Conservation (phyloP, 768 basidiomycete species). For the Lentinula detonsa region DNA sequence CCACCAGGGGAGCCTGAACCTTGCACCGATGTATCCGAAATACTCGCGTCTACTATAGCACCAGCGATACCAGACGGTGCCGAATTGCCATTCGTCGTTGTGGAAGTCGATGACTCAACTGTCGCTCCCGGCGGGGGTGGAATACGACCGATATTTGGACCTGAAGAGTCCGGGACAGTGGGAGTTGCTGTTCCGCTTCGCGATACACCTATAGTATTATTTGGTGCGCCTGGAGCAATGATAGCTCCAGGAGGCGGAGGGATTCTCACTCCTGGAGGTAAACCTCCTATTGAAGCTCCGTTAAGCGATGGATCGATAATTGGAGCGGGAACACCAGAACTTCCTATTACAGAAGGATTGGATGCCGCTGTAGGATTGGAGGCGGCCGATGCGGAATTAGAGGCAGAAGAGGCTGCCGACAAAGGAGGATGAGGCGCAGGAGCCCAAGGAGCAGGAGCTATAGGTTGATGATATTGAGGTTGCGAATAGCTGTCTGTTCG, state of each 20-base stretch:
- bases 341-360: neutral
- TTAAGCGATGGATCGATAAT: neutral
- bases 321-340: neutral
- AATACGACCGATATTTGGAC: neutral
- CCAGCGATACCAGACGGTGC: neutral
- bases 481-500: neutral
- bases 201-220: neutral
- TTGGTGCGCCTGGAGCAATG: constrained; percentile 6
- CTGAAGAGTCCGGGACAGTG: neutral
- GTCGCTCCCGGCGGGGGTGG: constrained; percentile 15
- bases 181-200: neutral
- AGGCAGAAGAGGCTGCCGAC: neutral
- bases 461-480: constrained; percentile 3
- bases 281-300: neutral
- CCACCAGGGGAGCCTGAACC: neutral
- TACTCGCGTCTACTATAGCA: neutral
- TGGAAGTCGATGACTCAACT: constrained; percentile 1
- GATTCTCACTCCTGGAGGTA: constrained; percentile 6
- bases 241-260: constrained; percentile 16
- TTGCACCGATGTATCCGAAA: neutral
- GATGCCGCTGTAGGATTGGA: neutral
- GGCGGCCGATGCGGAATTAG: neutral
- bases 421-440: constrained; percentile 2
- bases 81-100: neutral
- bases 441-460: constrained; percentile 6